phyloP scores from a whole-genome alignment of 371 early-diverging fungal genomes.

The Mucor mucedo region DNA sequence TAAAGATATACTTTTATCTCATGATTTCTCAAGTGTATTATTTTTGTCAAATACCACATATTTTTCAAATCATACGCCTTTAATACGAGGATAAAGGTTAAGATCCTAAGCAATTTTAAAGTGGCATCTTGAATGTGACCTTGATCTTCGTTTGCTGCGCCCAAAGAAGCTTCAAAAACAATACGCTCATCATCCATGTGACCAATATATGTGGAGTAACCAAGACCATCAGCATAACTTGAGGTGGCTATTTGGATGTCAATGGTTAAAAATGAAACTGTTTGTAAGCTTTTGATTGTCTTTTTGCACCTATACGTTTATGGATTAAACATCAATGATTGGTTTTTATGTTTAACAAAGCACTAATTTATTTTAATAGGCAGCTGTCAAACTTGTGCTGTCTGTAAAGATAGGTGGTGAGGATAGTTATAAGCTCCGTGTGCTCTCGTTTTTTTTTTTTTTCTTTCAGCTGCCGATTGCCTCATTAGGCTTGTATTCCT shows the following conservation, averaged over 20 bases:
- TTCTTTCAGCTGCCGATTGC: too few relatives aligned
- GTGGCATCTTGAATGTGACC: constrained; percentile 19
- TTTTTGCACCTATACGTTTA: constrained; percentile 23
- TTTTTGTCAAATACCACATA: not conserved
- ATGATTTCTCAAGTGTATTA: too few relatives aligned
- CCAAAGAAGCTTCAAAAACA: constrained; percentile 25
- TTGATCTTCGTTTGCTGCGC: constrained; percentile 22
- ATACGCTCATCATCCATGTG: constrained; percentile 27
- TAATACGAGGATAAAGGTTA: constrained; percentile 23
- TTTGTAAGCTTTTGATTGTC: constrained; percentile 23
- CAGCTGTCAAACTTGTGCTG: too few relatives aligned
- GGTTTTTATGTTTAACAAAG: constrained; percentile 16
- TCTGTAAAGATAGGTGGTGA: too few relatives aligned
- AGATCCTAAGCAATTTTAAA: constrained; percentile 17
- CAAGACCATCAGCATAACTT: constrained; percentile 26
- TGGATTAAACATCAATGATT: constrained; percentile 23
- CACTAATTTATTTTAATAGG: not conserved
- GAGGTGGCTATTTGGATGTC: constrained; percentile 22
- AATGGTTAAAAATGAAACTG: constrained; percentile 16
- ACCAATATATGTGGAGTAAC: constrained; percentile 23
- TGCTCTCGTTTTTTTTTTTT: too few relatives aligned
- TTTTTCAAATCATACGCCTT: constrained; percentile 24
- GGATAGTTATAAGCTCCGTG: too few relatives aligned
- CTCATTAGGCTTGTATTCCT: too few relatives aligned
- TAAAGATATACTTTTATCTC: too few relatives aligned